phyloP scores from a whole-genome alignment of 305 asterid genomes.

The Solanum hybrid region DNA sequence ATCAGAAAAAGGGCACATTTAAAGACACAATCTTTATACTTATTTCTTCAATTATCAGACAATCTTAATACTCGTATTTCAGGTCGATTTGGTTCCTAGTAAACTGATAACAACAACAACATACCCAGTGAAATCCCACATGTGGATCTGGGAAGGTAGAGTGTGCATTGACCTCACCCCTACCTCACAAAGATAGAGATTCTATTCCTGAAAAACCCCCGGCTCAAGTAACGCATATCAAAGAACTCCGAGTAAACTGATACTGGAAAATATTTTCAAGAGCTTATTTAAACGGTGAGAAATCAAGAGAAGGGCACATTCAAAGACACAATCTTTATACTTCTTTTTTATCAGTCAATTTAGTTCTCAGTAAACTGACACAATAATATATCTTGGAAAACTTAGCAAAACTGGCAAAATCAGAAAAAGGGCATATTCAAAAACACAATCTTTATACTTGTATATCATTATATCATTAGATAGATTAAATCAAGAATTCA shows the following conservation, averaged over 20 bases:
- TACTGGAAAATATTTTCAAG: not conserved
- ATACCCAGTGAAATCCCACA: not conserved
- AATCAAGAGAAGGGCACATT: not conserved
- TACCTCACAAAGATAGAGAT: not conserved
- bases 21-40: not conserved
- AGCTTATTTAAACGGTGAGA: not conserved
- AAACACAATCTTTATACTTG: not conserved
- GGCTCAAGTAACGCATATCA: not conserved
- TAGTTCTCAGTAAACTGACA: not conserved
- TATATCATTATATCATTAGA: not conserved
- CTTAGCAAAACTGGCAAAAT: not conserved
- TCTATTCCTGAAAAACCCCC: not conserved
- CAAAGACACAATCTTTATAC: not conserved
- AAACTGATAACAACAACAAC: no score
- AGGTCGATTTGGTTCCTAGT: not conserved
- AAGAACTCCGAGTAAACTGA: not conserved
- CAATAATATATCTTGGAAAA: not conserved
- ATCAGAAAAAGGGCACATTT: not conserved
- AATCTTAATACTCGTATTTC: not conserved
- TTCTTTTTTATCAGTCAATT: not conserved
- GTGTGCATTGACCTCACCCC: not conserved
- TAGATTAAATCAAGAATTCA: not conserved
- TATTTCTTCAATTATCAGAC: not conserved
- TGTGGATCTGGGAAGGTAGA: not conserved
- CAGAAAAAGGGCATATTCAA: not conserved